Evolutionary conservation across 2,329 filamentous ascomycete species (phyloP).

Genomic region (Colletotrichum cordylinicola): DNA sequence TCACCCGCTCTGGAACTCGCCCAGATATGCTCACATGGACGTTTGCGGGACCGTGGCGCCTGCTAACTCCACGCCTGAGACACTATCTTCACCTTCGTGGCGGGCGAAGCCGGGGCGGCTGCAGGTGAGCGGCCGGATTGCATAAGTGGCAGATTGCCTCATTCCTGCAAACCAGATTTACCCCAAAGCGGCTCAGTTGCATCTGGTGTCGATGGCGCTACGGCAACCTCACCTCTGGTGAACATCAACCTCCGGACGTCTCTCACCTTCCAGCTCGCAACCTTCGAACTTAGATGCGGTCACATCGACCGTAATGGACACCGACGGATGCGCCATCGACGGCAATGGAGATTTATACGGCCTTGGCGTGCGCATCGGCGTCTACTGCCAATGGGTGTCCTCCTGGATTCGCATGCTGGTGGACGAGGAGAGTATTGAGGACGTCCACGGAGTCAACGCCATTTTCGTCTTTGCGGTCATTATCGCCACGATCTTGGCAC

Average conservation of each 20-base stretch:
- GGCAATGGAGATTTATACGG: not conserved
- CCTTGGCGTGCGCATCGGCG: not conserved
- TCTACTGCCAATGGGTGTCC: not conserved
- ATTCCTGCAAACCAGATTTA: not conserved
- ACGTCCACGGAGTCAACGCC: not conserved
- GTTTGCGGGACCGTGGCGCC: not conserved
- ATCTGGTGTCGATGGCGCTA: not conserved
- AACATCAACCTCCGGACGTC: not conserved
- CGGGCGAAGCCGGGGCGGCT: not conserved
- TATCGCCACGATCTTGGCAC: not conserved
- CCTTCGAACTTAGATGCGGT: not conserved
- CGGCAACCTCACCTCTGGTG: not conserved
- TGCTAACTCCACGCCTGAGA: not conserved
- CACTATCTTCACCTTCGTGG: not conserved
- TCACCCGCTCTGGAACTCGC: not conserved
- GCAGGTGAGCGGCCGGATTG: not conserved
- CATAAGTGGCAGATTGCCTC: not conserved
- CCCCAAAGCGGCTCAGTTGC: not conserved
- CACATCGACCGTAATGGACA: not conserved
- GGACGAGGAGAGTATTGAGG: not conserved
- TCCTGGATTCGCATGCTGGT: not conserved
- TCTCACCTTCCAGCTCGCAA: not conserved
- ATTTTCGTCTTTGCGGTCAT: not conserved
- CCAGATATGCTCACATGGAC: not conserved
- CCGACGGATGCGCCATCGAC: not conserved